Percentiles rank a stretch among this genome's conserved stretches.
Evolutionary conservation across 371 early-diverging fungal genomes (phyloP).

Genomic region (Mortierella polycephala): DNA sequence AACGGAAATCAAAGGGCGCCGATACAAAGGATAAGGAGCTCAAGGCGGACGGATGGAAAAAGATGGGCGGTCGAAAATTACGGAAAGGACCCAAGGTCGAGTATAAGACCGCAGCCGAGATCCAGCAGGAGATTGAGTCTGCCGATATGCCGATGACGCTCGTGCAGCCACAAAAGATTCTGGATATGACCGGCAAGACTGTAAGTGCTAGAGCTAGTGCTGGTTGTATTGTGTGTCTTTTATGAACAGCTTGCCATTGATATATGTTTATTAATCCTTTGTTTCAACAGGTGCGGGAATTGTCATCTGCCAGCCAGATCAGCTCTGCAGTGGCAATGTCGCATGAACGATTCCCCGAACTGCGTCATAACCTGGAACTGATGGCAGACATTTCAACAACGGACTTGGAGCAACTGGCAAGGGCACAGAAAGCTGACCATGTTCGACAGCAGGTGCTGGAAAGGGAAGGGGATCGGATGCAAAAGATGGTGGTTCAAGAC

Average conservation of each 20-base stretch:
- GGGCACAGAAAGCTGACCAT: slow-evolving; percentile 64
- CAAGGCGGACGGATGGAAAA: slow-evolving; percentile 44
- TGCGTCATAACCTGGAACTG: slow-evolving; percentile 81
- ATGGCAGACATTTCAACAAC: slow-evolving; percentile 76
- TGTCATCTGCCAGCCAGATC: slow-evolving; percentile 62
- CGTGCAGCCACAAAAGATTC: slow-evolving; percentile 69
- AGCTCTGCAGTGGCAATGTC: slow-evolving; percentile 57
- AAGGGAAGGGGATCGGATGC: slow-evolving; percentile 48
- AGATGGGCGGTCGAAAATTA: slow-evolving; percentile 27
- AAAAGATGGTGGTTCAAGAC: slow-evolving; percentile 58
- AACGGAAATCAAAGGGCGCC: slow-evolving; percentile 8
- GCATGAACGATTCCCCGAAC: slow-evolving; percentile 73
- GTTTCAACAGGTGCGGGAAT: slow-evolving; percentile 61
- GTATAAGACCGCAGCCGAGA: slow-evolving; percentile 82
- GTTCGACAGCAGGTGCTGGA: slow-evolving; percentile 55
- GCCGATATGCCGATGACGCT: slow-evolving; percentile 42
- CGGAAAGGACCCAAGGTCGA: slow-evolving; percentile 62
- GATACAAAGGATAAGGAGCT: slow-evolving; percentile 15
- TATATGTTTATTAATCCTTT: not conserved
- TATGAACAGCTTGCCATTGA: not conserved
- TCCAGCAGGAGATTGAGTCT: slow-evolving; percentile 68
- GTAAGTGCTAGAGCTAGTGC: slow-evolving; percentile 17
- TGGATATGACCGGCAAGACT: slow-evolving; percentile 84
- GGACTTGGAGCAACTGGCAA: slow-evolving; percentile 74
- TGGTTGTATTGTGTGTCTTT: not conserved